Evolutionary conservation across 2,329 filamentous ascomycete genomes (phyloP), one percentile per base, ranked within the genome.

Genomic region (Fusarium sp.): DNA sequence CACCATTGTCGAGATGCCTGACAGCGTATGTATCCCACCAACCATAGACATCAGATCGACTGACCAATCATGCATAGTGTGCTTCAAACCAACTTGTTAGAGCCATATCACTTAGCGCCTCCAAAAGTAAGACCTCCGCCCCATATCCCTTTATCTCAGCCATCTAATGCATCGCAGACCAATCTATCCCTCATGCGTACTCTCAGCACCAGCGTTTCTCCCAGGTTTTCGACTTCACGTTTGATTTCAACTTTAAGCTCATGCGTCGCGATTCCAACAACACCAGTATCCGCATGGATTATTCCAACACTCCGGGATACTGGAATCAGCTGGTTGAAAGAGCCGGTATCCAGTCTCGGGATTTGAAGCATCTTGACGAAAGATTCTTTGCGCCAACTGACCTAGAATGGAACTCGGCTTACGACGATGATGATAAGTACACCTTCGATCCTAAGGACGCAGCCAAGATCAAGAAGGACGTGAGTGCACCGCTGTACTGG

Each of bases 1-100:
- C 1, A 65, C 61, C 3, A n/a, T 61, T 20, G 33, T 65, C 3
- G 57, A 61, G 42, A 65, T 65, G 61, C 57, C 57, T 14, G 57
- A 57, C 5, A 56, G 45, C 43, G 17, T 50, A 15, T 29, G 41
- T 45, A 42, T 42, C 21, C 21, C 10, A n/a, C 6, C 25, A 4
- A 42, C 13, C 15, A 37, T 35, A 47, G 55, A 46, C 6, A 45
- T 11, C n/a, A 31, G 17, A 31, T 29, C 8, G 25, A 45, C 42
- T 45, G 4, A 45, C 42, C 8, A 31, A 20, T 21, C 4, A 21
- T 33, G 3, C 14, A 29, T 39, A 40, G 43, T 49, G 46, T 13
- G 61, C 57, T 18, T 33, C 56, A 14, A 57, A 57, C 23, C 15
- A 36, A 2, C 45, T 64, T 42, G 61, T 51, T 3, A 27, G 61